phyloP scores from a whole-genome alignment of 1,284 basidiomycete species.

The Ganoderma resinaceum region DNA sequence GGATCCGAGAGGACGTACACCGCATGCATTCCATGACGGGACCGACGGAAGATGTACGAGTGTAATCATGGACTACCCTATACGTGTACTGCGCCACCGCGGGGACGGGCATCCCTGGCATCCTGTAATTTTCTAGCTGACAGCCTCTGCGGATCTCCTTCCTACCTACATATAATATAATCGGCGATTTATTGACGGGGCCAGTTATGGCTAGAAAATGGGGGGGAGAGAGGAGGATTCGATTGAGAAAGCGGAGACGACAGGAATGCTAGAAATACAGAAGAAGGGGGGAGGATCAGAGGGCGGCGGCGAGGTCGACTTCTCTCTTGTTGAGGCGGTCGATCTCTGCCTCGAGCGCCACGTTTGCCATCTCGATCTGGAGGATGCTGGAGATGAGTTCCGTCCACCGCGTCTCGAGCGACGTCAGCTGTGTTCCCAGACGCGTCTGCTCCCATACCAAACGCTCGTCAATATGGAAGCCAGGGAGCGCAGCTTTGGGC shows the following conservation, averaged over 20 bases:
- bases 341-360: constrained; percentile 80
- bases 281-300: constrained; percentile 35
- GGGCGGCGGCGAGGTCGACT: constrained; percentile 58
- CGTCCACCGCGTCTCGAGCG: constrained; percentile 87
- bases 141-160: constrained; percentile 2
- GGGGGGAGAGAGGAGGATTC: neutral
- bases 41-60: constrained; percentile 15
- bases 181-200: constrained; percentile 17
- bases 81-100: constrained; percentile 6
- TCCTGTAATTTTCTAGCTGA: constrained; percentile 17
- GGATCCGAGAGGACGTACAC: neutral
- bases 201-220: neutral
- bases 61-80: constrained; percentile 11
- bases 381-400: constrained; percentile 87
- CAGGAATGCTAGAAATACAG: constrained; percentile 24
- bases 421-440: constrained; percentile 80
- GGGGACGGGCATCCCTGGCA: constrained; percentile 13
- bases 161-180: neutral
- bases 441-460: constrained; percentile 56
- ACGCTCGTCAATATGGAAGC: constrained; percentile 1
- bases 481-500: neutral
- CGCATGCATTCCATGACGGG: constrained; percentile 2
- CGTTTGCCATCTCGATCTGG: constrained; percentile 93
- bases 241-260: neutral
- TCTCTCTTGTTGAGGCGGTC: constrained; percentile 62